Base-by-base conservation (phyloP, 192 early-diverging fungal genomes). In the Endogone sp. region DNA sequence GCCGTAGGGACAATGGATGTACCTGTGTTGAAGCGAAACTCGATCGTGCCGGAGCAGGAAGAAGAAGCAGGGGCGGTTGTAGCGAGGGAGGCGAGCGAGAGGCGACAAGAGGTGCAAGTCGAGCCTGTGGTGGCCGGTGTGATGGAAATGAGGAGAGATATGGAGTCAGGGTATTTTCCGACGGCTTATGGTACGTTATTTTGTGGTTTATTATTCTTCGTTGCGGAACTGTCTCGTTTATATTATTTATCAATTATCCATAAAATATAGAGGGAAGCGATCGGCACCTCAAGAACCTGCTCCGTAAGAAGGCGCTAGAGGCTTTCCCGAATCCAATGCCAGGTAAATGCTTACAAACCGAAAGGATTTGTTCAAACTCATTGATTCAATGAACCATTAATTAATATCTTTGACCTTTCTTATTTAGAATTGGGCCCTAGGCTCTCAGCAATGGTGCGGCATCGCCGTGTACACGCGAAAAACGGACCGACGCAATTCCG, bases 241-340 rank as follows among this genome's bases (percentile, higher is more conserved):
- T n/a, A n/a, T n/a, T n/a, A n/a, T n/a, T n/a, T n/a, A n/a, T n/a
- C n/a, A n/a, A n/a, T n/a, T n/a, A n/a, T n/a, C n/a, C n/a, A n/a
- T n/a, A n/a, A n/a, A n/a, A 60, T 28, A 22, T 60, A 60, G 59
- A 60, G 22, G 59, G 57, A 23, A 57, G 60, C n/a, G 37, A 70
- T 57, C 65, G 57, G 4, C 69, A 79, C 62, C 65, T 78, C 23
- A 75, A 81, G 28, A 62, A 68, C 27, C 72, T 88, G 62, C 64
- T 84, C 27, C 75, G 72, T 55, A 86, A 83, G 58, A 83, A 79
- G 62, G 78, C 86, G 1, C 72, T 81, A 64, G 86, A 85, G 57
- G 81, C 85, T 3, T 87, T 74, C 71, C 81, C 73, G 20, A 74
- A 62, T 21, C 66, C 32, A 31, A 74, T 55, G 22, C 73, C 63